Base-by-base conservation (phyloP, 2,329 filamentous ascomycete genomes). In the Fusarium sarcochroum region DNA sequence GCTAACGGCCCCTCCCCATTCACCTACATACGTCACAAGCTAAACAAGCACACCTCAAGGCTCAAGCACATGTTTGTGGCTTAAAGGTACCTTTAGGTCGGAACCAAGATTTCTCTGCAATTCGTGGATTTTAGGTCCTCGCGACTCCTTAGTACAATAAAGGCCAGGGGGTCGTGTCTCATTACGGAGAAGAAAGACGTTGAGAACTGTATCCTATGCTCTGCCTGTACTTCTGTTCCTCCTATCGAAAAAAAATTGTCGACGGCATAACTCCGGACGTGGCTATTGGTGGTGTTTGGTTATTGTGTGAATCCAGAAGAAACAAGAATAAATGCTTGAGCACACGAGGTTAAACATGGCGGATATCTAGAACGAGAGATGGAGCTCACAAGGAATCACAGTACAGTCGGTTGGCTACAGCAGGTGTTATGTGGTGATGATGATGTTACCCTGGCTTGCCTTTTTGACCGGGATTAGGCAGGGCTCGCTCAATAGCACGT, bases 381-480 rank as follows among this genome's bases (percentile, higher is more conserved):
- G 23, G 23, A 50, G 37, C 45, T 48, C 27, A 37, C 38, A 35
- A 20, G n/a, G 44, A 41, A 38, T 21, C 37, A 38, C 10, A 30
- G 27, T 13, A 30, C 27, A 21, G 6, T 27, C 17, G 18, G 37
- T 11, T 52, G 15, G 23, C 30, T 38, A 27, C 42, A 49, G 20
- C 41, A 34, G 49, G 27, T 41, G 53, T 57, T 66, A 49, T 68
- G 59, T 65, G 34, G 52, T 48, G 59, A 59, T 65, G 48, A 59
- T 68, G 57, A 66, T 67, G 52, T 20, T 68, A 50, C 41, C 27
- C 44, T 44, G 34, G 27, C 45, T 51, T 27, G 21, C 21, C 23
- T 40, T 18, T 38, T 46, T 32, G 15, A 34, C 64, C 27, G 32
- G 47, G 58, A 21, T 68, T 21, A 27, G 34, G 18, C 34, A 45